Evolutionary conservation across 108 stramenopile species (phyloP), one percentile per base, ranked within the genome.

Genomic region (Cyclotella cryptica): DNA sequence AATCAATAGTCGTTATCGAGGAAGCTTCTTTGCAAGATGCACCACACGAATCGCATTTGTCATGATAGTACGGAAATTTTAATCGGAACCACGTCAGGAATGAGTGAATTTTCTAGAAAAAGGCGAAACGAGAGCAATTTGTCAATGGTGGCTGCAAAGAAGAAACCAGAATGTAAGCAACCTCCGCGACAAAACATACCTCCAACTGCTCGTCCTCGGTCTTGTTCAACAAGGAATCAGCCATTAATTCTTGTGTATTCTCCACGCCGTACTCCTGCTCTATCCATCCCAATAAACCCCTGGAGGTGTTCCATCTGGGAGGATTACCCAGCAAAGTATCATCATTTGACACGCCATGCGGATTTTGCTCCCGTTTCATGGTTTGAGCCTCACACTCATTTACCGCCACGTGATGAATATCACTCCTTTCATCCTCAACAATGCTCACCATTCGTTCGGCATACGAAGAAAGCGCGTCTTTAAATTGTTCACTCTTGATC

Each of bases 61-160:
- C 87, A 40, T 87, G 86, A 69, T 78, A 90, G 45, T 90, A 90
- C 0, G 89, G 89, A 71, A 88, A 90, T 41, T 73, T 46, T 7
- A 13, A 30, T 65, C 87, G 83, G 49, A 90, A 90, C 86, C 85
- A 90, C n/a, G 76, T 81, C 42, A 90, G 62, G 74, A 90, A 88
- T 1, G 61, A 29, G 41, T 86, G 83, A 43, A 84, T 66, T 17
- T 55, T 57, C 77, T 81, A 26, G 10, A 10, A 19, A 51, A 19
- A 18, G 19, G 19, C 3, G 40, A 19, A 3, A 54, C 55, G 24
- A 14, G 22, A 58, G 6, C 19, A 58, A 26, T 58, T 27, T 18
- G 53, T 58, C 22, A 27, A 62, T 26, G 61, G 39, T 18, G 14
- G 39, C 61, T 62, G 14, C 35, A 39, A 24, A 43, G 35, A 21